Evolutionary conservation across 306 rosid genomes (phyloP).

Genomic region (Citrullus colocynthis): DNA sequence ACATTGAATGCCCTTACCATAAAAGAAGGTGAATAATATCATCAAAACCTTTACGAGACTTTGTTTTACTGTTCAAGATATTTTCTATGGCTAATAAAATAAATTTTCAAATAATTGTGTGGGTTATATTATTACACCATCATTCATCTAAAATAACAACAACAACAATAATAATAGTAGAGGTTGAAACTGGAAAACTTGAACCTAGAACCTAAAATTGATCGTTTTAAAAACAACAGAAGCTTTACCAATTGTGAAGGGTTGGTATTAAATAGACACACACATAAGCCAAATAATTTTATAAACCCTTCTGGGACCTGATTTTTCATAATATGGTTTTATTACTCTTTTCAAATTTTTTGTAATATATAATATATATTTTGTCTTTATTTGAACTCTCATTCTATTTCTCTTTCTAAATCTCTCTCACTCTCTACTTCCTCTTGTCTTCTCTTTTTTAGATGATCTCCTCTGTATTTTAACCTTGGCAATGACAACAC

Average conservation of each 20-base stretch:
- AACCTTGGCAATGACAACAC: no score
- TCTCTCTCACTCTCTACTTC: no score
- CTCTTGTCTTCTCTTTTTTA: no score
- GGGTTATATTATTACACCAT: background rate
- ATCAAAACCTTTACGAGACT: background rate
- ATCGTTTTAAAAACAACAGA: background rate
- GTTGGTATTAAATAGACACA: background rate
- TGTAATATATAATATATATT: no score
- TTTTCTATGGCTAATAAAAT: background rate
- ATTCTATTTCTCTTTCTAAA: no score
- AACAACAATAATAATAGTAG: no score
- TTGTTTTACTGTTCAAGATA: background rate
- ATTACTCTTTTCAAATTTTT: no score
- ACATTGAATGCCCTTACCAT: background rate
- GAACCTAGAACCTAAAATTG: background rate
- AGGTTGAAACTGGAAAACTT: background rate
- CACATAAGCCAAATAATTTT: background rate
- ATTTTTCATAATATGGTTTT: no score
- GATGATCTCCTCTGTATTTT: no score
- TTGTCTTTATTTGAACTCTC: no score
- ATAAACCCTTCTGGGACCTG: no score
- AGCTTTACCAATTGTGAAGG: background rate
- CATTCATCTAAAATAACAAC: background rate
- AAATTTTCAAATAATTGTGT: background rate
- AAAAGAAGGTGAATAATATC: background rate